Conservation (phyloP, 2,329 filamentous ascomycete genomes). For the Madurella mycetomatis region DNA sequence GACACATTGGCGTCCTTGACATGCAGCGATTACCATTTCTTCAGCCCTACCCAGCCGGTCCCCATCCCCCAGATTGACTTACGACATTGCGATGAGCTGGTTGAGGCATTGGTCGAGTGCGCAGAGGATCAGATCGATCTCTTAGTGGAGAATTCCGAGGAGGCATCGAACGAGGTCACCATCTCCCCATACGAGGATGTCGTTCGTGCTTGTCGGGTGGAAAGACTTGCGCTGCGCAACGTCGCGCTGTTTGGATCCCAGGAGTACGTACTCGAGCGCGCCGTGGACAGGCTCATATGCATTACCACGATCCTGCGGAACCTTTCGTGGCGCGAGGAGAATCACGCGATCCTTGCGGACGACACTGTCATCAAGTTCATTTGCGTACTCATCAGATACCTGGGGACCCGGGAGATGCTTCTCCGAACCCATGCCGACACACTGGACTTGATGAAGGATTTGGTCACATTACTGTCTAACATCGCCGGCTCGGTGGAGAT, state of each 20-base stretch:
- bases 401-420: slow-evolving; percentile 85
- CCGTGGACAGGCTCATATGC: slow-evolving; percentile 81
- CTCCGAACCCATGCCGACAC: slow-evolving; percentile 78
- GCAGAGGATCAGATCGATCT: slow-evolving; percentile 83
- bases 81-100: slow-evolving; percentile 75
- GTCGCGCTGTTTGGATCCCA: slow-evolving; percentile 68
- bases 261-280: slow-evolving; percentile 78
- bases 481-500: slow-evolving; percentile 76
- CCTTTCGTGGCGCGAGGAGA: slow-evolving; percentile 75
- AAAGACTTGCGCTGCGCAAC: slow-evolving; percentile 68
- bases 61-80: slow-evolving; percentile 64
- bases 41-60: slow-evolving; percentile 48
- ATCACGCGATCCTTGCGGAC: slow-evolving; percentile 70
- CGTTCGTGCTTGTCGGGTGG: slow-evolving; percentile 68
- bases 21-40: slow-evolving; percentile 52
- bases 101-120: slow-evolving; percentile 84
- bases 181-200: slow-evolving; percentile 85
- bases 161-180: slow-evolving; percentile 82
- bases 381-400: slow-evolving; percentile 74
- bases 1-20: slow-evolving; percentile 64
- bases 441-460: slow-evolving; percentile 95
- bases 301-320: slow-evolving; percentile 92
- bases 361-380: slow-evolving; percentile 77
- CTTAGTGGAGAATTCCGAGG: slow-evolving; percentile 76
- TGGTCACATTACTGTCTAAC: slow-evolving; percentile 85